Evolutionary conservation across 345 rosid species (phyloP), one percentile per base, ranked within the genome.

Genomic region (Salix viminalis): DNA sequence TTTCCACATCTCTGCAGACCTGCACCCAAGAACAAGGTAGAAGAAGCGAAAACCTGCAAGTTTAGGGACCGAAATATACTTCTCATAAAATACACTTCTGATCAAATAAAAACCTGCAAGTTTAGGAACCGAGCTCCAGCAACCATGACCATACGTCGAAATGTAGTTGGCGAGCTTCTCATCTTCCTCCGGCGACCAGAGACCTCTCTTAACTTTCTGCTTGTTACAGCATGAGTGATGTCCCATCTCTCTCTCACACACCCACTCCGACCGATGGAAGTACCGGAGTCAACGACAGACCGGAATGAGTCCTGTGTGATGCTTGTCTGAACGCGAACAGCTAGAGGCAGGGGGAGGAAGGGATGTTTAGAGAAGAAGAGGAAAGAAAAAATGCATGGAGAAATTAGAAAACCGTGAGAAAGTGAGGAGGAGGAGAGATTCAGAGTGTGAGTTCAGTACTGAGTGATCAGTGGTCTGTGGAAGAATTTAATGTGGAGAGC

Each of bases 111-210:
- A 76, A 87, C 98, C 99, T 83, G 99, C 97, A 80, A 75, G 97
- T 87, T 87, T 96, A 34, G 99, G 98, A 77, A 96, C 97, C 2
- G 99, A 92, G 87, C 98, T 93, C 99, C 99, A 96, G 83, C 99
- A 91, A 32, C 98, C 98, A 84, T 96, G 98, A 84, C 98, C 99
- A 56, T 90, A 91, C 70, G 90, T 90, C 18, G 92, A 80, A 87
- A 96, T 91, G 89, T 91, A 92, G 91, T 76, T 90, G 81, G 92
- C 79, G 88, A 96, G 99, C 81, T 91, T 96, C 88, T 93, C 97
- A 82, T 96, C 99, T 87, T 96, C 99, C 74, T 96, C 98, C 0
- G 99, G 99, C 67, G 99, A 96, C 99, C 99, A 96, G 16, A 96
- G 84, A 19, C 98, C 99, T 84, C 99, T 91, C 89, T 90, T 96